Conservation (phyloP, 371 early-diverging fungal genomes). For the Zopfochytrium polystomum region DNA sequence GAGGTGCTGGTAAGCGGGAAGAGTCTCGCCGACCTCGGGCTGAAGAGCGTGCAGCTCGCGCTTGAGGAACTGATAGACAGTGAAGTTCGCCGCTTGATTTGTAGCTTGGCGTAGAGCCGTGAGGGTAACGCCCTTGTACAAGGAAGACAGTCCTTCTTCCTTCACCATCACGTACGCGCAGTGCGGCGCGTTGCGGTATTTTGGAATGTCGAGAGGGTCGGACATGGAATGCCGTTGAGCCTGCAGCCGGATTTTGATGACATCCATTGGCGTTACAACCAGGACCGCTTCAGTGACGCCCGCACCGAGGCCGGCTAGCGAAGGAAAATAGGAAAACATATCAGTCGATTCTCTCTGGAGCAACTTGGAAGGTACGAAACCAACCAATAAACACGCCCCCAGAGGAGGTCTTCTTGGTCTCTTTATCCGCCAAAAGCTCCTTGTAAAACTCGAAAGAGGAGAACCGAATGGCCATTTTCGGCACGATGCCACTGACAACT, state of each 20-base stretch:
- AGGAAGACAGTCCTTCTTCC: slow-evolving; percentile 87
- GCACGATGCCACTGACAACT: slow-evolving; percentile 95
- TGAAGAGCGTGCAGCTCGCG: slow-evolving; percentile 59
- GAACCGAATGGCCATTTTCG: slow-evolving; percentile 98
- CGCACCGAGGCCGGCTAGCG: slow-evolving; percentile 86
- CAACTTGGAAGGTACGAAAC: too few relatives aligned
- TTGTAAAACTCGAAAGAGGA: slow-evolving; percentile 94
- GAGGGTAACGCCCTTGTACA: slow-evolving; percentile 92
- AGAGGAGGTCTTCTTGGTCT: slow-evolving; percentile 66
- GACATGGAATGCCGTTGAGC: slow-evolving; percentile 94
- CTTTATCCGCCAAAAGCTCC: slow-evolving; percentile 67
- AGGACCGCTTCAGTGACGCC: slow-evolving; percentile 94
- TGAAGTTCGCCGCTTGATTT: slow-evolving; percentile 98
- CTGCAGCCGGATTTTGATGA: slow-evolving; percentile 95
- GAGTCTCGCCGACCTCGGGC: slow-evolving; percentile 63
- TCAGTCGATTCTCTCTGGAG: too few relatives aligned
- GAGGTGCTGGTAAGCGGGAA: slow-evolving; percentile 90
- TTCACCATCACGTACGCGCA: slow-evolving; percentile 87
- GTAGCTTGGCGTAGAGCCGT: slow-evolving; percentile 96
- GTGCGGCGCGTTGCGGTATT: slow-evolving; percentile 93
- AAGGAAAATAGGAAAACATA: background rate
- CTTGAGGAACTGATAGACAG: slow-evolving; percentile 92
- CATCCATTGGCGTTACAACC: slow-evolving; percentile 98
- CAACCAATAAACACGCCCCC: slow-evolving; percentile 77
- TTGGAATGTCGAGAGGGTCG: slow-evolving; percentile 94